Evolutionary conservation across 2,329 filamentous ascomycete species (phyloP).

Genomic region (Cercospora brassicicola): DNA sequence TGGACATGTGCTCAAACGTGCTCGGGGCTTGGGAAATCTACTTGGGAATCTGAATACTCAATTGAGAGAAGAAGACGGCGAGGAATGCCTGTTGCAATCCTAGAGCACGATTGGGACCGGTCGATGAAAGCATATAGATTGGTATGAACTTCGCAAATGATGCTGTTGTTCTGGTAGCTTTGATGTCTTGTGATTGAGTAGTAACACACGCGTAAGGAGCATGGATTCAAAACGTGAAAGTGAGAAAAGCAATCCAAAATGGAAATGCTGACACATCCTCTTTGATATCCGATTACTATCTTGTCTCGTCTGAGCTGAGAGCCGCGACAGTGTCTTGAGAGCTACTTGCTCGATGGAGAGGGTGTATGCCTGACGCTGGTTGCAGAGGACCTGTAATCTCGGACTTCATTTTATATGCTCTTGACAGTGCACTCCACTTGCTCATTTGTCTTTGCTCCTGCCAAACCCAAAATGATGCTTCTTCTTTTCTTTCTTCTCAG

Average conservation of each 20-base stretch:
- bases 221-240: too few relatives aligned
- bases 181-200: too few relatives aligned
- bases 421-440: neutral
- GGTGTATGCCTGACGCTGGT: too few relatives aligned
- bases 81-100: too few relatives aligned
- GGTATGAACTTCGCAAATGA: neutral
- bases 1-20: neutral
- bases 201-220: too few relatives aligned
- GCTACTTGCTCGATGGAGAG: neutral
- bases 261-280: neutral
- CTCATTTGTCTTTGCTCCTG: conserved; percentile 25
- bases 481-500: conserved; percentile 55
- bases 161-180: neutral
- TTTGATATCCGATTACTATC: neutral
- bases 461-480: conserved; percentile 38
- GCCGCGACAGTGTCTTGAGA: neutral
- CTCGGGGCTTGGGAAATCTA: too few relatives aligned
- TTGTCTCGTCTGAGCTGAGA: neutral
- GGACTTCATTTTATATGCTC: too few relatives aligned
- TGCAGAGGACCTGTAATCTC: too few relatives aligned
- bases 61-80: too few relatives aligned
- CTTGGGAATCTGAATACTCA: too few relatives aligned
- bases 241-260: neutral
- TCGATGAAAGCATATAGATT: neutral
- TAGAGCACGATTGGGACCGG: too few relatives aligned